Base-by-base conservation (phyloP, 495 filamentous ascomycete species). In the Talaromyces wortmannii region DNA sequence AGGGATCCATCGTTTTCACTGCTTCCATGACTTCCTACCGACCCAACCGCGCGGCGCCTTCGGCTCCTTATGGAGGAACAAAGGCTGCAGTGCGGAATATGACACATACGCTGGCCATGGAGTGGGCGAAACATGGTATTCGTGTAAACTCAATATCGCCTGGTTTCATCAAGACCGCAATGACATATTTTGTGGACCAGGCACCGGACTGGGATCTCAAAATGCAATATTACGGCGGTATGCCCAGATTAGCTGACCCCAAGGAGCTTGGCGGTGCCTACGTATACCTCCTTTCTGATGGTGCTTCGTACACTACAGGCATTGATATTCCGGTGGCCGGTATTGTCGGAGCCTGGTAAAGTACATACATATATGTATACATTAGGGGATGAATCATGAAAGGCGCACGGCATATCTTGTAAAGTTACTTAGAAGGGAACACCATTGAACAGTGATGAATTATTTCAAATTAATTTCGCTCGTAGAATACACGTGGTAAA, bases 211-310 rank as follows among this genome's bases (percentile, higher is more conserved):
- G n/a, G n/a, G n/a, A n/a, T n/a, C n/a, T 6, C 6, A 74, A 74
- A 59, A 73, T 75, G 71, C 62, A 73, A 48, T 73, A 75, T 56
- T 74, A 75, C 56, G 74, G 74, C 6, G 72, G 72, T 1, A 74
- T 74, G 71, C 69, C 69, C 3, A 59, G 71, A n/a, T 53, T 74
- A n/a, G 71, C 71, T 0, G 60, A 67, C 18, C 71, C 71, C 12
- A 63, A 65, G 23, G 69, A 74, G 55, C 57, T 74, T 1, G 69
- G 71, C 12, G 33, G 33, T 36, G 71, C 71, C 15, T 74, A 74
- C 52, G 67, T 70, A 8, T 74, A 74, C 47, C 52, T 74, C 32
- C 49, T 74, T 15, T 66, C 59, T 48, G 65, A 72, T 42, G 57
- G 57, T 0, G 66, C 61, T 23, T 66, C 63, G 6, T 70, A 70